A percentile compares a stretch with the other conserved stretches of the same genome.
phyloP scores from a whole-genome alignment of 164 flowering plant species.

The Chimonanthus praecox region DNA sequence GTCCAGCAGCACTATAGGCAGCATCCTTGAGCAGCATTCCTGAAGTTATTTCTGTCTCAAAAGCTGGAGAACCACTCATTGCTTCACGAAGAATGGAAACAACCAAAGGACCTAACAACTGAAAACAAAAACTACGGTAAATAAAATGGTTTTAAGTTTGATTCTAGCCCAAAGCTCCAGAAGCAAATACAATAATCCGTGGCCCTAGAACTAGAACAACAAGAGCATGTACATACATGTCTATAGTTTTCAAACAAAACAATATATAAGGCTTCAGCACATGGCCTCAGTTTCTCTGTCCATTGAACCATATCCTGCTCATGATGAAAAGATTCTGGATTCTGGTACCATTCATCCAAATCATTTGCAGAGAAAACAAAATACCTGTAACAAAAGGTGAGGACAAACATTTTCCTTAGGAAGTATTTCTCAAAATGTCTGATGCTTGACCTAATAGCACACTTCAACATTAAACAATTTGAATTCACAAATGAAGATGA shows the following conservation, averaged over 20 bases:
- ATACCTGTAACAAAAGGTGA: slow-evolving; percentile 47
- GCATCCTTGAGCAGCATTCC: slow-evolving; percentile 94
- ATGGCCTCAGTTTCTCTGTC: slow-evolving; percentile 92
- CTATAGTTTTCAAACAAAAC: slow-evolving; percentile 88
- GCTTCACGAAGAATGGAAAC: slow-evolving; percentile 94
- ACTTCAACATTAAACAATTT: not conserved
- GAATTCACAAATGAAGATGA: not conserved
- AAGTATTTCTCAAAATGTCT: slow-evolving; percentile 2
- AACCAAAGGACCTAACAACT: slow-evolving; percentile 93
- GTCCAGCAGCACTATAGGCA: slow-evolving; percentile 94
- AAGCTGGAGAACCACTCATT: slow-evolving; percentile 76
- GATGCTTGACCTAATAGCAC: not conserved
- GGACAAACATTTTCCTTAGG: slow-evolving; percentile 5
- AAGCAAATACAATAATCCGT: not conserved
- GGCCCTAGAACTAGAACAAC: not conserved
- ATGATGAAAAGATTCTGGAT: slow-evolving; percentile 89
- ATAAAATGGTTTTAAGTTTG: not conserved
- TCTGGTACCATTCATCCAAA: slow-evolving; percentile 84
- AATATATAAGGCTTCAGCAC: slow-evolving; percentile 97
- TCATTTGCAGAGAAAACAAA: slow-evolving; percentile 80
- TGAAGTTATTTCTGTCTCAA: slow-evolving; percentile 72
- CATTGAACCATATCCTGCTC: slow-evolving; percentile 96
- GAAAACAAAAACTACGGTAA: slow-evolving; percentile 14
- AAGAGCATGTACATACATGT: slow-evolving; percentile 45
- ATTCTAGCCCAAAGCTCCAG: not conserved